Evolutionary conservation across 2,329 filamentous ascomycete species (phyloP).

Genomic region (Neofusicoccum ribis): DNA sequence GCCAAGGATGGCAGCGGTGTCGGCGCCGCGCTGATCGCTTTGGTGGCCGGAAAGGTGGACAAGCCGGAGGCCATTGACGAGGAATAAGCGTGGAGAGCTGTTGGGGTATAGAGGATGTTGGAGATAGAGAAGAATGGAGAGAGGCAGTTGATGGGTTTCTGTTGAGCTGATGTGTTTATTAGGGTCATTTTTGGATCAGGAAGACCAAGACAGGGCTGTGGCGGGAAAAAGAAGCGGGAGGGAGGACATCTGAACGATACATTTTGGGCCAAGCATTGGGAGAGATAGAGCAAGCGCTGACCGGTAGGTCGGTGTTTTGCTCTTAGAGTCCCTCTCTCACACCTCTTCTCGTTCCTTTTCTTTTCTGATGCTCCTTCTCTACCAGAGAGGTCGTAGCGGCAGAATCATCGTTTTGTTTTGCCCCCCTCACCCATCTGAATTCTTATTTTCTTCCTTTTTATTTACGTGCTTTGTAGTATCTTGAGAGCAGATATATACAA

Average conservation of each 20-base stretch:
- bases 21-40: conserved; percentile 91
- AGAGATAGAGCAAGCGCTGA: too few species aligned
- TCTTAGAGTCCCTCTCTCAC: background rate
- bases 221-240: background rate
- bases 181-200: background rate
- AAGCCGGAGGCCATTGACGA: conserved; percentile 11
- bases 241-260: background rate
- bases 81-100: background rate
- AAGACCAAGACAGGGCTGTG: background rate
- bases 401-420: background rate
- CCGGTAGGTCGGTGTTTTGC: too few species aligned
- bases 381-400: background rate
- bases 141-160: background rate
- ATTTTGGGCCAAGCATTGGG: background rate
- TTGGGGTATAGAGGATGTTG: background rate
- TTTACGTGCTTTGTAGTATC: background rate
- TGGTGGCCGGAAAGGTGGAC: conserved; percentile 68
- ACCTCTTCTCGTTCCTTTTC: background rate
- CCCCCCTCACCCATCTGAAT: background rate
- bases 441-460: background rate
- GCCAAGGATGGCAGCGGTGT: conserved; percentile 95
- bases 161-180: conserved; percentile 10
- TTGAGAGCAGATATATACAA: conserved; percentile 1
- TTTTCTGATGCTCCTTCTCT: background rate
- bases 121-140: background rate